These are phyloP conservation scores for Ilyonectria sp. DNA, from an alignment of 2,329 filamentous ascomycete genomes.

Conservation along the genomic window DNA sequence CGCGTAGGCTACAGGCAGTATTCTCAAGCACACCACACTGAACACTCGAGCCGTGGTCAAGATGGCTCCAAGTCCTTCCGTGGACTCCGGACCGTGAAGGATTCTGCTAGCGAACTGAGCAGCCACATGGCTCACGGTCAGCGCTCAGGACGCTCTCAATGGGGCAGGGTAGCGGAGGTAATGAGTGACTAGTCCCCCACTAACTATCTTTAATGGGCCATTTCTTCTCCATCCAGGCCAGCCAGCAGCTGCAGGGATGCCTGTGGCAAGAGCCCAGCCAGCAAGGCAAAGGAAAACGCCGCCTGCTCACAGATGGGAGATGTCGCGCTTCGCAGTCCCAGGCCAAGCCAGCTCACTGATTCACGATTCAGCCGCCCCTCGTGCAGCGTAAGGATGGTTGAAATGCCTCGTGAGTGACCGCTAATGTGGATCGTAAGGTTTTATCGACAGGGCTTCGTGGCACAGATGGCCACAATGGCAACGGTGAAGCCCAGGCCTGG, in stretches of 20 bases:
- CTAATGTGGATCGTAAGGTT: slow-evolving; percentile 1
- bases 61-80: not conserved
- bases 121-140: slow-evolving; percentile 11
- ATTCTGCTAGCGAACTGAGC: slow-evolving; percentile 5
- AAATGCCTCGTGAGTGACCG: slow-evolving; percentile 1
- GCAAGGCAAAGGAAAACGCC: slow-evolving; percentile 3
- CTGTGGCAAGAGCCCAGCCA: slow-evolving; percentile 14
- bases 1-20: not conserved
- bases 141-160: not conserved
- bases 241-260: slow-evolving; percentile 2
- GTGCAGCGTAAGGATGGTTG: not conserved
- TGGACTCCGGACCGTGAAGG: not conserved
- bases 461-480: not conserved
- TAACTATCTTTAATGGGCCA: slow-evolving; percentile 13
- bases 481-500: slow-evolving; percentile 1
- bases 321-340: not conserved
- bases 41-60: slow-evolving; percentile 8
- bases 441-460: not conserved
- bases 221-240: not conserved
- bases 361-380: not conserved
- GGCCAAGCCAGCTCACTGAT: slow-evolving; percentile 5
- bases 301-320: not conserved
- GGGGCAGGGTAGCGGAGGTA: slow-evolving; percentile 6
- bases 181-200: slow-evolving; percentile 9
- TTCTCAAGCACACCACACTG: not conserved